These are phyloP conservation scores for Yamadazyma taylorii DNA, from an alignment of 1,139 yeast species.

Conservation along the genomic window DNA sequence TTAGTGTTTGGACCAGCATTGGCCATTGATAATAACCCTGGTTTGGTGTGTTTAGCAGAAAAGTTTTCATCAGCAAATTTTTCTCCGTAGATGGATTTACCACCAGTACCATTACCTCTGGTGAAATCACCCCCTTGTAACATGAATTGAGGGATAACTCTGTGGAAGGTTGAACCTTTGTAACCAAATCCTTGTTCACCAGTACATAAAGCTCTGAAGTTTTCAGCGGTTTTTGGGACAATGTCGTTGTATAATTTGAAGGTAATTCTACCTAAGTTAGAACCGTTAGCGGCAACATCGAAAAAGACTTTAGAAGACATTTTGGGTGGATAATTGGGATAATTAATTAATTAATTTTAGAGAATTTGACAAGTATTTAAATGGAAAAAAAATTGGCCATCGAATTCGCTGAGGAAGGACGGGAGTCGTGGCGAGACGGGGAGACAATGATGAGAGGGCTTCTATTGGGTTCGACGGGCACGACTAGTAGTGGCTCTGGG, in stretches of 20 bases:
- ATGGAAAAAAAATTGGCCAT: constrained; percentile 1
- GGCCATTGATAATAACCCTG: constrained; percentile 98
- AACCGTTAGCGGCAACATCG: constrained; percentile 71
- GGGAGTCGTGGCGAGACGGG: neutral
- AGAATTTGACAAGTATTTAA: neutral
- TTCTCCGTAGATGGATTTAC: constrained; percentile 97
- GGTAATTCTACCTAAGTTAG: constrained; percentile 34
- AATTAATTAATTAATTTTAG: too few relatives aligned
- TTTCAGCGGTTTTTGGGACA: constrained; percentile 97
- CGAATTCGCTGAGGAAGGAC: neutral
- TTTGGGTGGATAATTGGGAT: constrained; percentile 7
- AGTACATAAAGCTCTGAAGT: constrained; percentile 95
- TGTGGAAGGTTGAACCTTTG: constrained; percentile 92
- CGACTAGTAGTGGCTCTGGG: too few relatives aligned
- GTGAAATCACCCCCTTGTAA: constrained; percentile 99
- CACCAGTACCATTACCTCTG: constrained; percentile 93
- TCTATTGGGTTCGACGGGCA: too few relatives aligned
- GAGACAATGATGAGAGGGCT: too few relatives aligned
- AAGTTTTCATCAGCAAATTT: constrained; percentile 97
- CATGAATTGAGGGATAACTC: constrained; percentile 98
- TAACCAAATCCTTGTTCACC: constrained; percentile 98
- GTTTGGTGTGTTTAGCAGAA: constrained; percentile 77
- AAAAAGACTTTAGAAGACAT: constrained; percentile 66
- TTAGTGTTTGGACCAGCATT: constrained; percentile 99
- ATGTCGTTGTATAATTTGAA: constrained; percentile 83